Base-by-base conservation (phyloP, 164 flowering plant genomes). In the Amborella trichopoda region DNA sequence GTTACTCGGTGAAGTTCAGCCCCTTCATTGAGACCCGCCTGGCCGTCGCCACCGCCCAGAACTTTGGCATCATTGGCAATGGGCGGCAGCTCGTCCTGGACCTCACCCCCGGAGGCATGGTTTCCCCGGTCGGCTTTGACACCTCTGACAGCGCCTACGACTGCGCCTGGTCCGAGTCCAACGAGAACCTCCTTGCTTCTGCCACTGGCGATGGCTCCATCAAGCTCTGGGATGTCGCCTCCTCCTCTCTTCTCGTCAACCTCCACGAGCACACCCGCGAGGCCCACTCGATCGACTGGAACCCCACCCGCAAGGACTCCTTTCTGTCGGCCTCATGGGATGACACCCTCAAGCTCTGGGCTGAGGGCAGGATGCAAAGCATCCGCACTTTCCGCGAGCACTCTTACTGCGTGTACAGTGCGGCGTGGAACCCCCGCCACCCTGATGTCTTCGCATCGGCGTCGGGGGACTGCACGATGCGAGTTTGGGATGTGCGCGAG, bases 51-150 rank as follows among this genome's bases (percentile, higher is more conserved):
- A 84, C 99, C 49, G 49, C 96, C 42, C 96, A 91, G 50, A 91
- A 91, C 73, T 91, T 86, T 70, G 99, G 99, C 53, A 91, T 91
- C 71, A 79, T 91, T 46, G 99, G 96, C 33, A 91, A 84, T 63
- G 99, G 96, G 58, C 85, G 90, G 19, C 13, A 83, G 56, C 96
- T 87, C 67, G 76, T 84, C 59, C 80, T 87, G 53, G 77, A 82
- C 59, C 71, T 91, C 46, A 48, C 75, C 20, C 76, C 83, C 8
- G 10, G 68, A 34, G 22, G 2, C 5, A 48, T 33, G 21, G 34
- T 14, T 19, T 5, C 46, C 40, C 38, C 68, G 46, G 41, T 6
- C 11, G 41, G 41, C 21, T 91, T 62, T 64, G 95, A 87, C 67
- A 87, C 99, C 17, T 79, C 94, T 25, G 99, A 91, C 57, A 90